Conservation (phyloP, 2,329 filamentous ascomycete genomes). For the Aspergillus clavatus region DNA sequence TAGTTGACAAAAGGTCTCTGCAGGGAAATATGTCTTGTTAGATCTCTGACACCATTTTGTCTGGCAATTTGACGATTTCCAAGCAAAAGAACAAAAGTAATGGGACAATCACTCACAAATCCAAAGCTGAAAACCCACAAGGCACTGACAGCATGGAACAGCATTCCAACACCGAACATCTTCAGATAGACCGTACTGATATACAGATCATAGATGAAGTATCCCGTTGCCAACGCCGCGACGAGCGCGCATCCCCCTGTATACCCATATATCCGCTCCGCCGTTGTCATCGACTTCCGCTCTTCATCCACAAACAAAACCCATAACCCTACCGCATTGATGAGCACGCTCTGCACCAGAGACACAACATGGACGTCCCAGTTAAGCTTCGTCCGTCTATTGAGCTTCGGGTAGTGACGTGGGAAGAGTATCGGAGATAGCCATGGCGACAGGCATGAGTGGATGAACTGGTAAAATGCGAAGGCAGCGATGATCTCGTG, state of each 20-base stretch:
- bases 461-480: slow-evolving; percentile 53
- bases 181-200: slow-evolving; percentile 52
- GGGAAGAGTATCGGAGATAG: slow-evolving; percentile 53
- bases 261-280: slow-evolving; percentile 57
- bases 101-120: slow-evolving; percentile 50
- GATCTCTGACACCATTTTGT: background rate
- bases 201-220: slow-evolving; percentile 61
- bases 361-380: slow-evolving; percentile 65
- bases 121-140: slow-evolving; percentile 58
- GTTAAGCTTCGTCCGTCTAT: slow-evolving; percentile 54
- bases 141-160: slow-evolving; percentile 58
- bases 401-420: slow-evolving; percentile 50
- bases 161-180: slow-evolving; percentile 58
- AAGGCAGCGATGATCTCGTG: slow-evolving; percentile 58
- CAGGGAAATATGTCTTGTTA: slow-evolving; percentile 1
- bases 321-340: slow-evolving; percentile 54
- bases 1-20: slow-evolving; percentile 63
- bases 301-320: slow-evolving; percentile 55
- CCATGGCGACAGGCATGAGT: slow-evolving; percentile 51
- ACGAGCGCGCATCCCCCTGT: slow-evolving; percentile 55
- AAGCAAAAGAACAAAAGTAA: background rate
- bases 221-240: slow-evolving; percentile 57
- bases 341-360: slow-evolving; percentile 54
- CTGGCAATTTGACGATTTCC: too few relatives aligned
- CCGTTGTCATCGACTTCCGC: slow-evolving; percentile 48